Evolutionary conservation across 1,284 basidiomycete genomes (phyloP).

Genomic region (Sanghuangporus weigelae): DNA sequence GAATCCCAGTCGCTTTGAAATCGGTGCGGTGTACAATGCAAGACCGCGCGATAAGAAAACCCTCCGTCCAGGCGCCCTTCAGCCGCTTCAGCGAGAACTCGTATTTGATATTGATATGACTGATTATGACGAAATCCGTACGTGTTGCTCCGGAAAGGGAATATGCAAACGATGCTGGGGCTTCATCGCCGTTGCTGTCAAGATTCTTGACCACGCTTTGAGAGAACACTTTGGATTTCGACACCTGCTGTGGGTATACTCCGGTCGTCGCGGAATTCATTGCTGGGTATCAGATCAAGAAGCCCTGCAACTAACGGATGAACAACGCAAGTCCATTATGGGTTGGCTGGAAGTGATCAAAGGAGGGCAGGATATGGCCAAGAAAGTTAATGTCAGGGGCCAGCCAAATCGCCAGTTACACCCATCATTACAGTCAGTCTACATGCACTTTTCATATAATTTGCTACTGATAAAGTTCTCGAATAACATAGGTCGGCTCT

Average conservation of each 20-base stretch:
- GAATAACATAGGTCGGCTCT: conserved; percentile 42
- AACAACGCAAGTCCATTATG: conserved; percentile 84
- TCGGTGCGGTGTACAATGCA: conserved; percentile 91
- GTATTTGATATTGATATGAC: conserved; percentile 99
- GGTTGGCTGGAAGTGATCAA: conserved; percentile 85
- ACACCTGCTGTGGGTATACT: conserved; percentile 95
- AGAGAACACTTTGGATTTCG: conserved; percentile 83
- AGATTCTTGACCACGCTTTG: conserved; percentile 77
- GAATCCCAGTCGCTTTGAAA: conserved; percentile 92
- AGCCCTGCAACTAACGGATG: conserved; percentile 88
- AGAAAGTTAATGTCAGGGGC: conserved; percentile 77
- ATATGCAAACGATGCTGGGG: conserved; percentile 95
- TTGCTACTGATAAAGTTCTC: not conserved
- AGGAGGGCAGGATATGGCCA: conserved; percentile 77
- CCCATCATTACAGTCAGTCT: conserved; percentile 62
- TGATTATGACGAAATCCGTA: conserved; percentile 95
- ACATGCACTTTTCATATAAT: not conserved
- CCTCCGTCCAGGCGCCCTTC: conserved; percentile 69
- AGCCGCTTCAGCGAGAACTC: conserved; percentile 83
- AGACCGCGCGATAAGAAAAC: conserved; percentile 92
- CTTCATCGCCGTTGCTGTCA: conserved; percentile 91
- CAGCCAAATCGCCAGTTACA: conserved; percentile 34
- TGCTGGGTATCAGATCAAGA: conserved; percentile 93
- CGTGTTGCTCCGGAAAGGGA: conserved; percentile 88
- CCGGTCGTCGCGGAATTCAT: conserved; percentile 96